Evolutionary conservation across 345 rosid genomes (phyloP), one percentile per base, ranked within the genome.

Genomic region (Eucalyptus tenuipes): DNA sequence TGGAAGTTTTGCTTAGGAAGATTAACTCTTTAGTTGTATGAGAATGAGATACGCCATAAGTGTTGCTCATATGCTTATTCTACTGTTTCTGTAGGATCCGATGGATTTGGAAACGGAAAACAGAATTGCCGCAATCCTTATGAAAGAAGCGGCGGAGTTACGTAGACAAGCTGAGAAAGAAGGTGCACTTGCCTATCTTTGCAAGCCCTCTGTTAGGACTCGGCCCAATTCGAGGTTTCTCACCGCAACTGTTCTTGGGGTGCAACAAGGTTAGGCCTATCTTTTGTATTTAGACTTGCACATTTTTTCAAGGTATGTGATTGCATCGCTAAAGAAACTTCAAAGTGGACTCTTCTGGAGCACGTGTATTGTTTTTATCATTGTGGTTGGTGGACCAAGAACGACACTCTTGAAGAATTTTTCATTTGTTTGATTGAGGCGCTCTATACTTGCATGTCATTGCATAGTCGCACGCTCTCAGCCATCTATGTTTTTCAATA

Each of bases 91-190:
- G 24, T 85, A 59, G 81, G 45, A 24, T 48, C 57, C 22, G 88
- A 98, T 98, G 99, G 99, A 98, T 94, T 89, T 98, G 88, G 96
- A 95, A 89, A 97, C 98, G 31, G 99, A 97, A 87, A 98, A 98
- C 89, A 92, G 97, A 87, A 94, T 98, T 90, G 99, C 98, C 90
- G 93, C 98, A 37, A 91, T 96, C 89, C 97, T 98, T 42, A 89
- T 98, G 91, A 96, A 95, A 92, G 99, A 98, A 93, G 98, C 99
- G 7, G 97, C 97, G n/a, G 99, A 97, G 53, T 92, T 96, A 91
- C 94, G 95, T 85, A 92, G 92, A 71, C 94, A 92, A 92, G 98
- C 98, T 85, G 96, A 95, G 89, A 94, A 90, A 88, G 99, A 97
- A 87, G 99, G 98, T 2, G 93, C 96, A 10, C 93, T 93, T 90